Evolutionary conservation across 768 basidiomycete genomes (phyloP).

Genomic region (Pleurotus platypus): DNA sequence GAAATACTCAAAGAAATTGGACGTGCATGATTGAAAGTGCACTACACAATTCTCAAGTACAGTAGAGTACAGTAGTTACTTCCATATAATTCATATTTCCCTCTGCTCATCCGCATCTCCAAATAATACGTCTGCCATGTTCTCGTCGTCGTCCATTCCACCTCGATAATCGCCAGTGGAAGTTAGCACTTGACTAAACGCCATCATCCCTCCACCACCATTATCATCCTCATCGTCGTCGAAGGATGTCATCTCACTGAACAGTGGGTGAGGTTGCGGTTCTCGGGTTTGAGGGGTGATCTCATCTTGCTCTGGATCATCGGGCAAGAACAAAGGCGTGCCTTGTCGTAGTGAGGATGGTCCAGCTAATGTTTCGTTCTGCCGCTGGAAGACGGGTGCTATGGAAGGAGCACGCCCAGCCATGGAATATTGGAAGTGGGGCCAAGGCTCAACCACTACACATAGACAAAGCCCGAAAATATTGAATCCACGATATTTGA

Average conservation of each 20-base stretch:
- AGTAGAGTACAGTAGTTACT: not conserved
- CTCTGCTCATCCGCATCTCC: slow-evolving; percentile 80
- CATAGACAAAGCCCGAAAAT: slow-evolving; percentile 74
- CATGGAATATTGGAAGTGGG: slow-evolving; percentile 36
- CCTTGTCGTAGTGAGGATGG: slow-evolving; percentile 27
- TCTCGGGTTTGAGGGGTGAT: not conserved
- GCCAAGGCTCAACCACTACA: slow-evolving; percentile 82
- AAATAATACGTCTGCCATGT: slow-evolving; percentile 68
- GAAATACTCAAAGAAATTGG: slow-evolving; percentile 83
- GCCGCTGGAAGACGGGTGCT: slow-evolving; percentile 12
- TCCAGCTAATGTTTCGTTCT: slow-evolving; percentile 14
- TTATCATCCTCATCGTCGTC: slow-evolving; percentile 27
- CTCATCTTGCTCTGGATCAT: slow-evolving; percentile 30
- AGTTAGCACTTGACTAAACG: slow-evolving; percentile 71
- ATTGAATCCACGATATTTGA: slow-evolving; percentile 68
- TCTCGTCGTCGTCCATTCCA: slow-evolving; percentile 68
- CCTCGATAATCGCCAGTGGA: slow-evolving; percentile 51
- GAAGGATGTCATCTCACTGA: slow-evolving; percentile 31
- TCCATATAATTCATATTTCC: slow-evolving; percentile 40
- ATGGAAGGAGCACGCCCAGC: slow-evolving; percentile 24
- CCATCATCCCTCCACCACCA: slow-evolving; percentile 58
- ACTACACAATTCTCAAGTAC: too few species aligned
- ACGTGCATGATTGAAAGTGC: slow-evolving; percentile 39
- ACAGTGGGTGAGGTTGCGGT: slow-evolving; percentile 30
- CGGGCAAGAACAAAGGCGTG: slow-evolving; percentile 77